Conservation (phyloP, 2,329 filamentous ascomycete genomes). For the Thielaviopsis populi region DNA sequence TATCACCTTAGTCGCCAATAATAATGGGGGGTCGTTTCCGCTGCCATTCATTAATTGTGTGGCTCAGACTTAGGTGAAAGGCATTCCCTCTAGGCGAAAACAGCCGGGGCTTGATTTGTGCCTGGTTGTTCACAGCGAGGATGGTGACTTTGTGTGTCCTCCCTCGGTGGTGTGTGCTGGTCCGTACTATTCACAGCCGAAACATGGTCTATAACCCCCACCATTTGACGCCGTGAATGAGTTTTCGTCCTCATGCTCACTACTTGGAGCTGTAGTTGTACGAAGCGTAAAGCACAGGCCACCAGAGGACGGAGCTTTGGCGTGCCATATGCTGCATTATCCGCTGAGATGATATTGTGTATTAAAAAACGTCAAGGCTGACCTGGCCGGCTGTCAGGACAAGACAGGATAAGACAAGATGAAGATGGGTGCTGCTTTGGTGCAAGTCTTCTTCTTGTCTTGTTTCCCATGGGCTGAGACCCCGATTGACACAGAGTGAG, state of each 20-base stretch:
- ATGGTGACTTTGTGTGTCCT: neutral
- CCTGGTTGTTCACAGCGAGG: neutral
- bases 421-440: neutral
- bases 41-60: neutral
- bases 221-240: neutral
- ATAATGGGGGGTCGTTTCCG: neutral
- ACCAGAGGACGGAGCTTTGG: neutral
- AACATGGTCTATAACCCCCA: neutral
- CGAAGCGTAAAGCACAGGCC: conserved; percentile 1
- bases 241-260: neutral
- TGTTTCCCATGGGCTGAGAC: no score
- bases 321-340: neutral
- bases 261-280: neutral
- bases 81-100: neutral
- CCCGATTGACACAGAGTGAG: no score
- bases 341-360: neutral
- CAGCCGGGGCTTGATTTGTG: neutral
- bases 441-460: no score
- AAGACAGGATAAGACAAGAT: neutral
- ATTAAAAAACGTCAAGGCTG: neutral
- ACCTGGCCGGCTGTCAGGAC: neutral
- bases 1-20: neutral
- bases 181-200: neutral
- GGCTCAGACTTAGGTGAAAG: neutral
- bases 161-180: neutral